Percentiles rank a stretch among this genome's conserved stretches.
These are phyloP conservation scores for Malus hybrid DNA, from an alignment of 331 rosid species.

Conservation along the genomic window DNA sequence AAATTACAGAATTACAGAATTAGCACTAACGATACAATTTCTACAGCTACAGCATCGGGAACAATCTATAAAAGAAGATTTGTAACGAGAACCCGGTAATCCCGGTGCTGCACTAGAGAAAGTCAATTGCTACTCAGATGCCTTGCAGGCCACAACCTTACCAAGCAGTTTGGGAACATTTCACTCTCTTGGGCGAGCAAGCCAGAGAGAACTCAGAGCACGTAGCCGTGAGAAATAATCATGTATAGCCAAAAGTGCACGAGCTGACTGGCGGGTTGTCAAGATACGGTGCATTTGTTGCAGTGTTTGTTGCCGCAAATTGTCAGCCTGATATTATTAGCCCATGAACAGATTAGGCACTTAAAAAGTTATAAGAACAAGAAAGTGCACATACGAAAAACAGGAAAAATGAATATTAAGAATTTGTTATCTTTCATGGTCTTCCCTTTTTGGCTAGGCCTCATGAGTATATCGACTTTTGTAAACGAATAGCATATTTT, in stretches of 20 bases:
- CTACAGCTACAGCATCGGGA: neutral
- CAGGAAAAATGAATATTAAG: neutral
- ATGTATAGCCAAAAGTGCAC: slow-evolving; percentile 94
- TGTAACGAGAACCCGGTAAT: slow-evolving; percentile 26
- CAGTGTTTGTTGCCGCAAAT: slow-evolving; percentile 90
- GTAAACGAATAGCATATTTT: neutral
- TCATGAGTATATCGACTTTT: neutral
- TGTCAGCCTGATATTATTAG: slow-evolving; percentile 65
- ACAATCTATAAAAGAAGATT: slow-evolving; percentile 16
- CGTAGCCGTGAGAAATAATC: slow-evolving; percentile 92
- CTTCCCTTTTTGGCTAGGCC: neutral
- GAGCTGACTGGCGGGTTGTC: slow-evolving; percentile 98
- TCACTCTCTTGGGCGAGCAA: slow-evolving; percentile 92
- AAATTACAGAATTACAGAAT: slow-evolving; percentile 21
- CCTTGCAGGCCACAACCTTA: slow-evolving; percentile 13
- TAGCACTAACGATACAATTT: slow-evolving; percentile 18
- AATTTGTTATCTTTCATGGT: neutral
- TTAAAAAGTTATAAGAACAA: neutral
- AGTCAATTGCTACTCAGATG: slow-evolving; percentile 22
- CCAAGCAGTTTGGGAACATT: slow-evolving; percentile 7
- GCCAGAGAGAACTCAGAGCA: slow-evolving; percentile 98
- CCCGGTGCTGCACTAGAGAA: slow-evolving; percentile 22
- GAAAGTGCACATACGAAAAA: neutral
- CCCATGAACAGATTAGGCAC: neutral
- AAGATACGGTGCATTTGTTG: slow-evolving; percentile 98